Evolutionary conservation across 140 eudicot genomes (phyloP), one percentile per base, ranked within the genome.

Genomic region (Bidens hawaiensis): DNA sequence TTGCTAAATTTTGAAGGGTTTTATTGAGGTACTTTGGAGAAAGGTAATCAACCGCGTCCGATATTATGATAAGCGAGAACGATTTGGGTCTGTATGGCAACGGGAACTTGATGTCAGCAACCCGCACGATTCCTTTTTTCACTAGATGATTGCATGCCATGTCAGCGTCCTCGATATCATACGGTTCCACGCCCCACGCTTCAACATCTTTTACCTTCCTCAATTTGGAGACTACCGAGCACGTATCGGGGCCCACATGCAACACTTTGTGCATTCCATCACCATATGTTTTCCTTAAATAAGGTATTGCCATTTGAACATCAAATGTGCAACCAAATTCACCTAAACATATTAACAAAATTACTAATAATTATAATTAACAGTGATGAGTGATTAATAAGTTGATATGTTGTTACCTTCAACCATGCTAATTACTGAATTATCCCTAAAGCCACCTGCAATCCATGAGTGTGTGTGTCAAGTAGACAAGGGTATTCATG

Each of bases 171-270:
- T 86, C 95, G 0, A 79, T 70, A 57, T 83, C 95, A 64, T 86
- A 80, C 0, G 95, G 95, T 67, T 86, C 90, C 43, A 86, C 83
- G 62, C 90, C 90, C 87, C 85, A 86, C 27, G 87, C 90, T 73
- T 86, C 90, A 0, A 85, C 83, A 31, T 75, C 81, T 26, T 80
- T 87, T 52, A 77, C 83, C 68, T 67, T 82, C 45, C 75, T 55
- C 68, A 82, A 61, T 30, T 68, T 55, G 59, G 89, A 85, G 8
- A 82, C 89, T 19, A 82, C 78, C 15, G 95, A 79, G 62, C 89
- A 85, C 21, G 86, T 60, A 58, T 82, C 89, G 27, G 95, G 95
- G 11, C 95, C 95, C 6, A 85, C 89, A 30, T 82, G 89, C 79
- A 85, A 72, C 49, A 85, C 89, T 78, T 69, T 77, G 63, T 51